A percentile compares a stretch with the other conserved stretches of the same genome.
These are phyloP conservation scores for Pythium guiyangense DNA, from an alignment of 352 stramenopile genomes.

Conservation along the genomic window DNA sequence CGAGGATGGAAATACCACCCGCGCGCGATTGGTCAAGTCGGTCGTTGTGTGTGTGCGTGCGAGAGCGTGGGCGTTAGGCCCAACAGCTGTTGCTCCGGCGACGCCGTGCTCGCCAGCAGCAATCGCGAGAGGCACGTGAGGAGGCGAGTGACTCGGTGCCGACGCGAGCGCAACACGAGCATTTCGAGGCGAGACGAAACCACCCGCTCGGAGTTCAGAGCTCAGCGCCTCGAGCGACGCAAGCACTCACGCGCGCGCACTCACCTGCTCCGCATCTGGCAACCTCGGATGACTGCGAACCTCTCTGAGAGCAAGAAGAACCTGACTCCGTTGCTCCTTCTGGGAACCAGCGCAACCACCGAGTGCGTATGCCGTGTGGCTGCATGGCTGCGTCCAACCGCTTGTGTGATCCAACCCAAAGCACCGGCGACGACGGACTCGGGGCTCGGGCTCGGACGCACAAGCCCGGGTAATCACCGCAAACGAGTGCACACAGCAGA, in stretches of 20 bases:
- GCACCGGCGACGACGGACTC: neutral
- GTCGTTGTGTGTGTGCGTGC: neutral
- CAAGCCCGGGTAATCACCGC: neutral
- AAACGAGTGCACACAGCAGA: neutral
- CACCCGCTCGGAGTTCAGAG: too few species aligned
- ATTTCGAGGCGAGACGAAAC: neutral
- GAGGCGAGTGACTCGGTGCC: neutral
- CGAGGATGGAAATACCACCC: conserved; percentile 7
- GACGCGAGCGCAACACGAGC: neutral
- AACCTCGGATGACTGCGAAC: neutral
- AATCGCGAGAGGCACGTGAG: too few species aligned
- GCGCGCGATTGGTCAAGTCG: neutral
- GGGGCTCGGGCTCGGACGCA: neutral
- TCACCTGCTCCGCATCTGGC: neutral
- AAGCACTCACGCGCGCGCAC: too few species aligned
- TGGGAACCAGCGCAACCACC: too few species aligned
- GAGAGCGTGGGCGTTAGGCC: neutral
- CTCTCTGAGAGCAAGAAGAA: neutral
- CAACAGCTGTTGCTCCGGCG: neutral
- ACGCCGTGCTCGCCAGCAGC: too few species aligned
- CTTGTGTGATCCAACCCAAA: neutral
- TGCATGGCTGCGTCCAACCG: too few species aligned
- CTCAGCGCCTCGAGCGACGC: too few species aligned
- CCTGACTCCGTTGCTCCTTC: too few species aligned
- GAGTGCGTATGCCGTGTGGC: too few species aligned